Conservation (phyloP, 495 filamentous ascomycete species). For the Jackrogersella minutella region DNA sequence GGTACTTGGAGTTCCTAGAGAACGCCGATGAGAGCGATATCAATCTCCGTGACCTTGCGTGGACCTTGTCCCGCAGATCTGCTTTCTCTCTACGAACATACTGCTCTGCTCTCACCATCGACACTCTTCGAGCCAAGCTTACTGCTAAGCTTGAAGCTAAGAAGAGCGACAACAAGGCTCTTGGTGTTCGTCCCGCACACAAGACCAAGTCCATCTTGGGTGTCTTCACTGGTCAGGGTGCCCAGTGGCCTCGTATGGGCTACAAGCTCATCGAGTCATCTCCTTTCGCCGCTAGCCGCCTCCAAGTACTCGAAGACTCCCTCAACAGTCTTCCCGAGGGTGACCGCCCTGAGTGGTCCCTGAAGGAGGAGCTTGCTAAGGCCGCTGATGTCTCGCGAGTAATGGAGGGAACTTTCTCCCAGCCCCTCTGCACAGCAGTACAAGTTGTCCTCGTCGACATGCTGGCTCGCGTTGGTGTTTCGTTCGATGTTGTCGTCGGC, state of each 20-base stretch:
- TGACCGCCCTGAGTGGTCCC: conserved; percentile 17
- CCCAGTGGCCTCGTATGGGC: conserved; percentile 38
- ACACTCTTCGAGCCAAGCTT: conserved; percentile 1
- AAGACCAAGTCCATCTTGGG: conserved; percentile 19
- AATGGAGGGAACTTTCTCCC: conserved; percentile 39
- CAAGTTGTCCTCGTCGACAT: conserved; percentile 58
- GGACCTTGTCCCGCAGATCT: conserved; percentile 6
- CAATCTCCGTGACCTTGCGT: conserved; percentile 9
- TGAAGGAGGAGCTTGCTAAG: conserved; percentile 20
- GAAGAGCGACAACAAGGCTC: conserved; percentile 1
- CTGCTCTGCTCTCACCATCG: conserved; percentile 1
- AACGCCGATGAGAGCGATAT: neutral
- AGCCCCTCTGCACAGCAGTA: conserved; percentile 52
- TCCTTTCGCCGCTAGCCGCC: neutral
- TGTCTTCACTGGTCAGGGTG: conserved; percentile 44
- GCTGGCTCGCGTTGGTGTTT: conserved; percentile 50
- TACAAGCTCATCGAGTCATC: neutral
- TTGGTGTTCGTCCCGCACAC: conserved; percentile 8
- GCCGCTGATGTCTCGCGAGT: conserved; percentile 25
- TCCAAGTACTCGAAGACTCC: conserved; percentile 18
- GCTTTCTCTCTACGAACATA: conserved; percentile 9
- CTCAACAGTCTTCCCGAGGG: conserved; percentile 8
- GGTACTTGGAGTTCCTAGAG: neutral
- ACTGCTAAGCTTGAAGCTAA: conserved; percentile 9
- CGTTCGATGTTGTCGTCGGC: conserved; percentile 55